Evolutionary conservation across 1,139 yeast species (phyloP).

Genomic region (Candida tetrigidarum): DNA sequence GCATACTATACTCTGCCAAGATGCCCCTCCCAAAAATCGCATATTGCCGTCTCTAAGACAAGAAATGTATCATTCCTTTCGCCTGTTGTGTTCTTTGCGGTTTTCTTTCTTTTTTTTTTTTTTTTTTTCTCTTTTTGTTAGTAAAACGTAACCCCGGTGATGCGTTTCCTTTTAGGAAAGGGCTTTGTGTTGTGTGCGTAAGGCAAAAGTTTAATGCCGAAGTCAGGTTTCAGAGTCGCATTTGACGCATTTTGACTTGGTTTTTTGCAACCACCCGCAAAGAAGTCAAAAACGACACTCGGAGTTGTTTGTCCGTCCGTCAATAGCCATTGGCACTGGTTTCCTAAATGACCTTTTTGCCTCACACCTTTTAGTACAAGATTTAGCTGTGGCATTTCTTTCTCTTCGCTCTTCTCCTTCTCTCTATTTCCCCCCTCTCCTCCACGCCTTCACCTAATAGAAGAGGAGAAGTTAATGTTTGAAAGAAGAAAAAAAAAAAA

Average conservation of each 20-base stretch:
- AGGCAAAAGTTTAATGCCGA: constrained; percentile 1
- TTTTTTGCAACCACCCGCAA: constrained; percentile 6
- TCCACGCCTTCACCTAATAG: too few species aligned
- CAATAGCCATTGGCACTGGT: not conserved
- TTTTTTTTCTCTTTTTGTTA: not conserved
- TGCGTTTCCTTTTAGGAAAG: not conserved
- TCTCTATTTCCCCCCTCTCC: too few species aligned
- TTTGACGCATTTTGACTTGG: not conserved
- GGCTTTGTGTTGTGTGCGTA: not conserved
- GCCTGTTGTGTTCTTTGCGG: not conserved
- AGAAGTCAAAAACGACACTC: constrained; percentile 5
- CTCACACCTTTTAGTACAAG: not conserved
- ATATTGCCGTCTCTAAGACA: too few species aligned
- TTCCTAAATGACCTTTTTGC: constrained; percentile 1
- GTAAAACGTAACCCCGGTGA: too few species aligned
- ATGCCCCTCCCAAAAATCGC: too few species aligned
- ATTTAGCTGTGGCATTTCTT: not conserved
- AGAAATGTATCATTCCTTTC: too few species aligned
- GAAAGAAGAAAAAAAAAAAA: constrained; percentile 3
- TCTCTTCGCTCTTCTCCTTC: too few species aligned
- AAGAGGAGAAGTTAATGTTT: not conserved
- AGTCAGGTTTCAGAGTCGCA: constrained; percentile 5
- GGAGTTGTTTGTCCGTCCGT: constrained; percentile 1
- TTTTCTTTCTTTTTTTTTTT: not conserved
- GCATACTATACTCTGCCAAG: too few species aligned